Evolutionary conservation across 2,329 filamentous ascomycete genomes (phyloP).

Genomic region (Colletotrichum karsti): DNA sequence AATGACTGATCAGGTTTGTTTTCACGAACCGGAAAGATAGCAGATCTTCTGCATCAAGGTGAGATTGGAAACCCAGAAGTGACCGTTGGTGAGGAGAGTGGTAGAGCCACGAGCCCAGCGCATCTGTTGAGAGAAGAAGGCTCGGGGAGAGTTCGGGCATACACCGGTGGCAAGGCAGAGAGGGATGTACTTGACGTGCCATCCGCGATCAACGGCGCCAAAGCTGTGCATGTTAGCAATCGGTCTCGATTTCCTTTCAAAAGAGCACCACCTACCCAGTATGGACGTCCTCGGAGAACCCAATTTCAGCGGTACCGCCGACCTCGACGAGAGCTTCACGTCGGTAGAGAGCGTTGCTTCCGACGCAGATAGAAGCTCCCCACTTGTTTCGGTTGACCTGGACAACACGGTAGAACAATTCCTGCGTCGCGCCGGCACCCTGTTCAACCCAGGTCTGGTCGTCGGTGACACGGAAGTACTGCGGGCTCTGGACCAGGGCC

Average conservation of each 20-base stretch:
- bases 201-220: slow-evolving; percentile 49
- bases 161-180: slow-evolving; percentile 51
- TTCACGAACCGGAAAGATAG: slow-evolving; percentile 45
- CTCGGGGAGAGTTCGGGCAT: slow-evolving; percentile 49
- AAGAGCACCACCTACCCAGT: slow-evolving; percentile 41
- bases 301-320: slow-evolving; percentile 50
- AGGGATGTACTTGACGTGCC: slow-evolving; percentile 51
- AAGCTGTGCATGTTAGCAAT: slow-evolving; percentile 34
- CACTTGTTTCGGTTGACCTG: slow-evolving; percentile 49
- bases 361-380: slow-evolving; percentile 51
- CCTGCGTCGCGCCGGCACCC: slow-evolving; percentile 49
- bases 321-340: slow-evolving; percentile 47
- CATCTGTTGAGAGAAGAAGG: slow-evolving; percentile 54
- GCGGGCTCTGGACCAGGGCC: slow-evolving; percentile 50
- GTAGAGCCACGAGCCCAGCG: slow-evolving; percentile 51
- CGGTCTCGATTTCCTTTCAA: neutral
- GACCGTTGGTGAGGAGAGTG: slow-evolving; percentile 47
- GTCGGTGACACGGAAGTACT: slow-evolving; percentile 47
- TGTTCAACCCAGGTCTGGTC: slow-evolving; percentile 54
- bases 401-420: slow-evolving; percentile 52
- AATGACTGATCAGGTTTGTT: rapidly evolving
- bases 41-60: slow-evolving; percentile 49
- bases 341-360: slow-evolving; percentile 50
- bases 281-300: slow-evolving; percentile 53
- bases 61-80: slow-evolving; percentile 48